Conservation (phyloP, 2,329 filamentous ascomycete genomes). For the Pseudopyricularia cyperi region DNA sequence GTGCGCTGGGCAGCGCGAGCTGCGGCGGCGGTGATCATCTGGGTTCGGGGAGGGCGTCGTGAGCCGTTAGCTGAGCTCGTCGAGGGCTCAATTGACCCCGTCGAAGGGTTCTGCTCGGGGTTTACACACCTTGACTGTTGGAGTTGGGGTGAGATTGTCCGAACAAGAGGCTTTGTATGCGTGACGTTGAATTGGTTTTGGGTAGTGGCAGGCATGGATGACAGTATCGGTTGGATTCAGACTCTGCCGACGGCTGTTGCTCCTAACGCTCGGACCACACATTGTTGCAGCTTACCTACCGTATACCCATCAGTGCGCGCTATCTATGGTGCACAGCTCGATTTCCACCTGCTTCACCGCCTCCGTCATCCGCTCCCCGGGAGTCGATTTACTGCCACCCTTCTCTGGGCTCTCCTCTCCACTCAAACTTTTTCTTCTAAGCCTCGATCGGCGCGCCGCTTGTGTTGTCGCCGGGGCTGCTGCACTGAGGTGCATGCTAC, state of each 20-base stretch:
- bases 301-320: too few species aligned
- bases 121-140: constrained; percentile 1
- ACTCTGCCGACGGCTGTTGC: not conserved
- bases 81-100: not conserved
- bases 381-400: constrained; percentile 1
- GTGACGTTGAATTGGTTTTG: not conserved
- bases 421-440: constrained; percentile 1
- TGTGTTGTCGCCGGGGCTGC: not conserved
- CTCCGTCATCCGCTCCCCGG: not conserved
- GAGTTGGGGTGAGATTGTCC: constrained; percentile 4
- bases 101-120: not conserved
- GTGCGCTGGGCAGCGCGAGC: constrained; percentile 43
- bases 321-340: too few species aligned
- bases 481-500: not conserved
- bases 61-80: not conserved
- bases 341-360: not conserved
- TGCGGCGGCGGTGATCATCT: constrained; percentile 76
- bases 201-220: too few species aligned
- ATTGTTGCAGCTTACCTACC: not conserved
- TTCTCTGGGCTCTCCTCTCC: not conserved
- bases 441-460: not conserved
- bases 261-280: not conserved
- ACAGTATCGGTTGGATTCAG: too few species aligned
- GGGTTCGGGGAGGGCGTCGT: constrained; percentile 1
- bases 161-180: not conserved